Evolutionary conservation across 257 asterid genomes (phyloP).

Genomic region (Penstemon eatonii): DNA sequence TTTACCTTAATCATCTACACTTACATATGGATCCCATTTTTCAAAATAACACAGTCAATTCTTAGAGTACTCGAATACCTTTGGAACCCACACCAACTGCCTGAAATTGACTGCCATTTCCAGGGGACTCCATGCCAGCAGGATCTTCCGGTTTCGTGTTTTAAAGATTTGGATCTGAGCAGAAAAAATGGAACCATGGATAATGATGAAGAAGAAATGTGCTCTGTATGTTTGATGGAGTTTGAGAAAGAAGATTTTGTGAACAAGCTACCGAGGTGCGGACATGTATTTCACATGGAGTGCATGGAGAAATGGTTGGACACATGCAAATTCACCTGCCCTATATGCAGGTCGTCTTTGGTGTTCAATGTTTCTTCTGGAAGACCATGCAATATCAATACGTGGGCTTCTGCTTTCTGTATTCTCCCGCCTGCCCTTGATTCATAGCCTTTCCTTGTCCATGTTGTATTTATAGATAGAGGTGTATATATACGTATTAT

Average conservation of each 20-base stretch:
- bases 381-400: conserved; percentile 39
- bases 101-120: background rate
- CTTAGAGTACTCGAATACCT: conserved; percentile 24
- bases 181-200: background rate
- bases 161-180: conserved; percentile 19
- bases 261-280: conserved; percentile 49
- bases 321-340: conserved; percentile 61
- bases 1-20: conserved; percentile 37
- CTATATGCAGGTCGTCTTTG: conserved; percentile 59
- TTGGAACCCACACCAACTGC: conserved; percentile 32
- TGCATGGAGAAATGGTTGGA: conserved; percentile 64
- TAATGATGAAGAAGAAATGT: conserved; percentile 32
- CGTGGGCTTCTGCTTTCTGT: conserved; percentile 4
- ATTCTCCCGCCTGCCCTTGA: conserved; percentile 3
- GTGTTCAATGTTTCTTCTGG: conserved; percentile 30
- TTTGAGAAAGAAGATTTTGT: conserved; percentile 49
- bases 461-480: conserved; percentile 3
- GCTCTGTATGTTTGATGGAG: conserved; percentile 62
- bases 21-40: conserved; percentile 40
- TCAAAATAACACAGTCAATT: conserved; percentile 25
- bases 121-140: conserved; percentile 27
- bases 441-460: conserved; percentile 8
- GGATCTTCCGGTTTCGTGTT: conserved; percentile 31
- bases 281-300: conserved; percentile 56
- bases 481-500: background rate